phyloP scores from a whole-genome alignment of 108 stramenopile genomes.

The Nannochloropsis granulata region DNA sequence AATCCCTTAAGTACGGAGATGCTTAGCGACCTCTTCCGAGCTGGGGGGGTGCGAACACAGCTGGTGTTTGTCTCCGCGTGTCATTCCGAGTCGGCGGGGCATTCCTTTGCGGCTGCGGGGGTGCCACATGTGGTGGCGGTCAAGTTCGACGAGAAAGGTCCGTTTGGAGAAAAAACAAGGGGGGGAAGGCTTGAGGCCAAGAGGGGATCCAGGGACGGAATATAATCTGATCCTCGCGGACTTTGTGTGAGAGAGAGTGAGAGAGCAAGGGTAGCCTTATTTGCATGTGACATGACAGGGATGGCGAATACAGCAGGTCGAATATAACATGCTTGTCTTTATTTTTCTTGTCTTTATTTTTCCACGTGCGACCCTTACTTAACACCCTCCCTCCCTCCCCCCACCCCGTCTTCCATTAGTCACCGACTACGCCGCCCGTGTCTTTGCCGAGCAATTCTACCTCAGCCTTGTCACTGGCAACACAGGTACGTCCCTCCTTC shows the following conservation, averaged over 20 bases:
- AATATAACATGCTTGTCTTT: no score
- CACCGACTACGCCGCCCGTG: slow-evolving; percentile 61
- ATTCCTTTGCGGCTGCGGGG: slow-evolving; percentile 72
- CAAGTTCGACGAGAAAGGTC: slow-evolving; percentile 48
- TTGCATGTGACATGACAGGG: neutral
- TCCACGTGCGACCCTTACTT: neutral
- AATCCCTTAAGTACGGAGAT: neutral
- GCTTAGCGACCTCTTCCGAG: slow-evolving; percentile 13
- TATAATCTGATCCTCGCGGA: no score
- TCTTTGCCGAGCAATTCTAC: slow-evolving; percentile 66
- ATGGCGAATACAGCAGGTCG: no score
- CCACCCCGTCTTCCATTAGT: slow-evolving; percentile 10
- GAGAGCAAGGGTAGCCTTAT: neutral
- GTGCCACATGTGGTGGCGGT: slow-evolving; percentile 92
- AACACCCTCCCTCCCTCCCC: neutral
- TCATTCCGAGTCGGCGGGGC: slow-evolving; percentile 56
- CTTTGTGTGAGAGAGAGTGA: neutral
- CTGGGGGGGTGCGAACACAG: slow-evolving; percentile 28
- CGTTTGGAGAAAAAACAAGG: neutral
- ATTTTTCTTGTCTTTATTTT: no score
- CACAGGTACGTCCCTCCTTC: neutral
- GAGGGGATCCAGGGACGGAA: no score
- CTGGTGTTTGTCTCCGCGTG: slow-evolving; percentile 87
- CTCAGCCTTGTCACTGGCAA: neutral
- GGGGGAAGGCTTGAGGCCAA: neutral